These are phyloP conservation scores for Prunus campanulata DNA, from an alignment of 306 rosid species.

Conservation along the genomic window DNA sequence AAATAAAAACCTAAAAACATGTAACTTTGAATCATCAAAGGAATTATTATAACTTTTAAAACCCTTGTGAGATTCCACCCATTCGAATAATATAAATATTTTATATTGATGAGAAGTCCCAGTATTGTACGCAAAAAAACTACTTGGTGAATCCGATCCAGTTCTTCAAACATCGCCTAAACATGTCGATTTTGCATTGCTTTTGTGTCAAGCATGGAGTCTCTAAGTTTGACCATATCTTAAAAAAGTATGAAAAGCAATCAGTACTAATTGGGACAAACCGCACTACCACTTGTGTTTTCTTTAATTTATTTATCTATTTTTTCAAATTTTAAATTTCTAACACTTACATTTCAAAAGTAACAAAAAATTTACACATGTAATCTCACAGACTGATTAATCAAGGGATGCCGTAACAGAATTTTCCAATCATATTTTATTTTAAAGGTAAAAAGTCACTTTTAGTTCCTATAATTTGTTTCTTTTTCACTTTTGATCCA, in stretches of 20 bases:
- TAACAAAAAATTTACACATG: not conserved
- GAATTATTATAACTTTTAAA: too few relatives aligned
- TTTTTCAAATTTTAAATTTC: not conserved
- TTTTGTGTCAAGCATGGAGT: constrained; percentile 1
- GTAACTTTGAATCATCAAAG: too few relatives aligned
- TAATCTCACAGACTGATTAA: not conserved
- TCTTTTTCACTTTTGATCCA: too few relatives aligned
- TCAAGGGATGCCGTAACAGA: not conserved
- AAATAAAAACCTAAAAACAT: too few relatives aligned
- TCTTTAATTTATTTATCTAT: too few relatives aligned
- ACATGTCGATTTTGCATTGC: not conserved
- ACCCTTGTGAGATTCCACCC: not conserved
- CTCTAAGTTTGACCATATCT: constrained; percentile 11
- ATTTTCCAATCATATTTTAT: not conserved
- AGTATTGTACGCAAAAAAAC: not conserved
- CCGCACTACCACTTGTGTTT: constrained; percentile 24
- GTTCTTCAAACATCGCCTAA: constrained; percentile 4
- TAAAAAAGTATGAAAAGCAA: not conserved
- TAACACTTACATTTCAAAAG: not conserved
- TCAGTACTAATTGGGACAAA: constrained; percentile 24
- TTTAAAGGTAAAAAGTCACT: not conserved
- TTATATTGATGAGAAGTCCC: not conserved
- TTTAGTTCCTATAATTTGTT: too few relatives aligned
- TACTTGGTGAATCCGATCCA: not conserved
- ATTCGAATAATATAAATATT: not conserved